Conservation (phyloP, 225 moss, liverwort and hornwort species). For the Marchantia paleacea region DNA sequence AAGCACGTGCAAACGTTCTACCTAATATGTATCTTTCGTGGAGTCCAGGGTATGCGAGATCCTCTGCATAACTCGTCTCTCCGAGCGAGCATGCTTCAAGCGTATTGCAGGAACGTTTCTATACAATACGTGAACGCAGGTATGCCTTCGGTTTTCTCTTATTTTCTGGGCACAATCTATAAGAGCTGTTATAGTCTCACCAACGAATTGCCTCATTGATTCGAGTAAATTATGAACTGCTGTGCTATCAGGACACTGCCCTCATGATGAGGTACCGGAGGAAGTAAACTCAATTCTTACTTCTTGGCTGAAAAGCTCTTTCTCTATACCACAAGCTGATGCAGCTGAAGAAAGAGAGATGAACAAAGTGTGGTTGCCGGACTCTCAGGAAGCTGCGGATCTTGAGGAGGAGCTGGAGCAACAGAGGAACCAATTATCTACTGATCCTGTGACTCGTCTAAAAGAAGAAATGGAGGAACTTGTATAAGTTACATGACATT, state of each 20-base stretch:
- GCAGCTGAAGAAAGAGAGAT: neutral
- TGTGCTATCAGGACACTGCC: conserved; percentile 70
- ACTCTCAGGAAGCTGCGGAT: conserved; percentile 1
- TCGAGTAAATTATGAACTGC: neutral
- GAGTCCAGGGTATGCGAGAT: conserved; percentile 72
- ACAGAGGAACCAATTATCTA: conserved; percentile 11
- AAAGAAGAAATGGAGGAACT: conserved; percentile 45
- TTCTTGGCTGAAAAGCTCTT: conserved; percentile 33
- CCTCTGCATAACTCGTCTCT: conserved; percentile 75
- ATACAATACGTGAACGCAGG: conserved; percentile 86
- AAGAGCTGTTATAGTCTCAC: neutral
- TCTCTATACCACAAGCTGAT: neutral
- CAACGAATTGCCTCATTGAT: neutral
- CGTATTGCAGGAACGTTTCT: conserved; percentile 80
- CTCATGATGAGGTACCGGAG: conserved; percentile 94
- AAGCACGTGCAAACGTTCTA: neutral
- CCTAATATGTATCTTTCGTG: conserved; percentile 15
- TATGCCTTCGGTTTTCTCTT: conserved; percentile 14
- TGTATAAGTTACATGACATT: conserved; percentile 16
- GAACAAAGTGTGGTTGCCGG: neutral
- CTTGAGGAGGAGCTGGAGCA: conserved; percentile 1
- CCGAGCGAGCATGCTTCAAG: conserved; percentile 75
- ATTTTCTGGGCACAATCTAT: neutral
- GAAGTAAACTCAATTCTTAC: conserved; percentile 61
- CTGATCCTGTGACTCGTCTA: conserved; percentile 25